phyloP scores from a whole-genome alignment of 768 basidiomycete genomes.

The Calocybe cyanea region DNA sequence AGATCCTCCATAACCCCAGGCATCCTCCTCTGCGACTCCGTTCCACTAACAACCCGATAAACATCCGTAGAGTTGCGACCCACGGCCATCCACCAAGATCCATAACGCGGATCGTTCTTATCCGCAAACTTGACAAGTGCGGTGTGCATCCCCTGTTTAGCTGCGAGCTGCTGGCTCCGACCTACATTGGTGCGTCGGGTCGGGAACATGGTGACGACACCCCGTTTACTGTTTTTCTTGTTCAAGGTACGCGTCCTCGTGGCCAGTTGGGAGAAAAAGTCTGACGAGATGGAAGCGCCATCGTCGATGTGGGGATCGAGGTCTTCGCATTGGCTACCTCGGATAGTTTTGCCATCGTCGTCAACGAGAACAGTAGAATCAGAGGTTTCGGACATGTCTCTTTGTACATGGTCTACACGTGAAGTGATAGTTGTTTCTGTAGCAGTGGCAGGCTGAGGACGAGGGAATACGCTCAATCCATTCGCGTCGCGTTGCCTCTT shows the following conservation, averaged over 20 bases:
- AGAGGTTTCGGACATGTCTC: constrained; percentile 13
- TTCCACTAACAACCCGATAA: constrained; percentile 19
- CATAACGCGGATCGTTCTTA: constrained; percentile 14
- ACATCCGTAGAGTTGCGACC: constrained; percentile 26
- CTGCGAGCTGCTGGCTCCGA: constrained; percentile 22
- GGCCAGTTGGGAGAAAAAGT: constrained; percentile 15
- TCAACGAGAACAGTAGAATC: constrained; percentile 23
- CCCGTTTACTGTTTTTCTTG: constrained; percentile 12
- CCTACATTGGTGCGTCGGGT: constrained; percentile 22
- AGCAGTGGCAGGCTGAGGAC: too few relatives aligned
- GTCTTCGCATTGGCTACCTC: constrained; percentile 9
- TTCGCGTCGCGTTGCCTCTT: too few relatives aligned
- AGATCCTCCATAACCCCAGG: constrained; percentile 16
- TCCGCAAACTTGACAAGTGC: constrained; percentile 18
- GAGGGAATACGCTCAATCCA: too few relatives aligned
- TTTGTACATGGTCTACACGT: too few relatives aligned
- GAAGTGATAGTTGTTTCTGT: too few relatives aligned
- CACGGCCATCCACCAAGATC: constrained; percentile 30
- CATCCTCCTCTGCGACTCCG: constrained; percentile 18
- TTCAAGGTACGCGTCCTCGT: constrained; percentile 5
- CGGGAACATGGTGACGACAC: constrained; percentile 22
- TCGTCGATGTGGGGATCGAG: constrained; percentile 4
- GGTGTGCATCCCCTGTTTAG: constrained; percentile 23
- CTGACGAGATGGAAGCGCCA: constrained; percentile 11
- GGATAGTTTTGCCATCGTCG: constrained; percentile 22